Base-by-base conservation (phyloP, 768 basidiomycete species). In the Fomitopsis serialis region DNA sequence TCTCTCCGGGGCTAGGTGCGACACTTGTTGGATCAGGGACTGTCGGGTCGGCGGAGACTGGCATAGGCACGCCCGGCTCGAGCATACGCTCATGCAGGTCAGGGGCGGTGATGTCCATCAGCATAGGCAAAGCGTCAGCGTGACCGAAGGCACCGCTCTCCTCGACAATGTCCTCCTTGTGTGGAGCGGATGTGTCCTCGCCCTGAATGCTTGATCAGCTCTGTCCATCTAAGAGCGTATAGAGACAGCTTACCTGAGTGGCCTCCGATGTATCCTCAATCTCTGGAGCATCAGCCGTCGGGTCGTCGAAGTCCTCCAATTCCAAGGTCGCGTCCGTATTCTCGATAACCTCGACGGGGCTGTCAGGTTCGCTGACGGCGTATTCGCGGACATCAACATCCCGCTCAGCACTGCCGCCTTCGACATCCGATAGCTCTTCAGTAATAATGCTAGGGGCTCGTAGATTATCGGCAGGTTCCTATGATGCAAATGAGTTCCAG, bases 11-110 rank as follows among this genome's bases (percentile, higher is more conserved):
- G 17, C 25, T 48, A 21, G 46, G 17, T 50, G 17, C 25, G 15
- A 58, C 45, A 48, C 65, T 64, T 10, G 70, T 65, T 13, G 72
- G 72, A 53, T 78, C 76, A 13, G 69, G 67, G 13, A 72, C 68
- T 27, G 60, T 63, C 24, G 72, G 69, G 58, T 77, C 70, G 7
- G 76, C 75, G 8, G 65, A 68, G 42, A 76, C 58, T 19, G 76
- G 76, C 67, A 74, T 72, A 10, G 74, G 72, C 47, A 63, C 27
- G n/a, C 52, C 52, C 3, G 27, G 19, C 25, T 27, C 42, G 13
- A 51, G 48, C 48, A 37, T 40, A n/a, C 21, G 48, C 13, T 40
- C 37, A 40, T 40, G 13, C 15, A 4, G 37, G 15, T 4, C 15
- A 6, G 37, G 6, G 6, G 37, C 15, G 15, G 37, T 15, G 13